phyloP scores from a whole-genome alignment of 2,329 filamentous ascomycete genomes.

The Claviceps spartinae region DNA sequence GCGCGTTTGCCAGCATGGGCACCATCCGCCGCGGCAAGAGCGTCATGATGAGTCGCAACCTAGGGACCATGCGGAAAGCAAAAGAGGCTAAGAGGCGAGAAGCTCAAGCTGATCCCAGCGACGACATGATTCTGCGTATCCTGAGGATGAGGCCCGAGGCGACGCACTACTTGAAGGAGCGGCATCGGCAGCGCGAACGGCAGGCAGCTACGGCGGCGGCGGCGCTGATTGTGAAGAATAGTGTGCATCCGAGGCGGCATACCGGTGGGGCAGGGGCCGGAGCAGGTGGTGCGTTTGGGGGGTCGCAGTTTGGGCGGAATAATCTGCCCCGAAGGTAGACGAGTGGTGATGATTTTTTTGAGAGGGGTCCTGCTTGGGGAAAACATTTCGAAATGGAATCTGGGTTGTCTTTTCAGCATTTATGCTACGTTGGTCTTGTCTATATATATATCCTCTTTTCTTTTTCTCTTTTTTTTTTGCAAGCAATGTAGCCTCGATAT shows the following conservation, averaged over 20 bases:
- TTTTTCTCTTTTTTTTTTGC: background rate
- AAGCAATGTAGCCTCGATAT: background rate
- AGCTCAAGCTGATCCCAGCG: conserved; percentile 88
- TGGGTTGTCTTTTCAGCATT: background rate
- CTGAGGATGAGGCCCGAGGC: conserved; percentile 91
- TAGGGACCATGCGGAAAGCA: conserved; percentile 90
- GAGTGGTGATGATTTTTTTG: background rate
- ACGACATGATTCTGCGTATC: conserved; percentile 96
- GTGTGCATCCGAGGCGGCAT: conserved; percentile 49
- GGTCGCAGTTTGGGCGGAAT: conserved; percentile 31
- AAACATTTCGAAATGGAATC: background rate
- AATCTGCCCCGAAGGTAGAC: conserved; percentile 32
- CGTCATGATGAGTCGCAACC: conserved; percentile 86
- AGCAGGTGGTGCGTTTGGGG: conserved; percentile 5
- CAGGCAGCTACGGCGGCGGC: conserved; percentile 82
- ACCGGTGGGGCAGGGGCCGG: conserved; percentile 17
- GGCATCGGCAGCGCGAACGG: conserved; percentile 86
- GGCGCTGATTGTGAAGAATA: conserved; percentile 89
- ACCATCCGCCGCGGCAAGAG: conserved; percentile 56
- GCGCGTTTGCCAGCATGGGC: conserved; percentile 50
- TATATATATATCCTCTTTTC: too few species aligned
- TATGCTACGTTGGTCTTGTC: background rate
- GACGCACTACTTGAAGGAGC: conserved; percentile 70
- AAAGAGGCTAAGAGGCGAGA: conserved; percentile 95
- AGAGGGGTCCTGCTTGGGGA: background rate